phyloP scores from a whole-genome alignment of 371 early-diverging fungal species.

The Mortierella sp. region DNA sequence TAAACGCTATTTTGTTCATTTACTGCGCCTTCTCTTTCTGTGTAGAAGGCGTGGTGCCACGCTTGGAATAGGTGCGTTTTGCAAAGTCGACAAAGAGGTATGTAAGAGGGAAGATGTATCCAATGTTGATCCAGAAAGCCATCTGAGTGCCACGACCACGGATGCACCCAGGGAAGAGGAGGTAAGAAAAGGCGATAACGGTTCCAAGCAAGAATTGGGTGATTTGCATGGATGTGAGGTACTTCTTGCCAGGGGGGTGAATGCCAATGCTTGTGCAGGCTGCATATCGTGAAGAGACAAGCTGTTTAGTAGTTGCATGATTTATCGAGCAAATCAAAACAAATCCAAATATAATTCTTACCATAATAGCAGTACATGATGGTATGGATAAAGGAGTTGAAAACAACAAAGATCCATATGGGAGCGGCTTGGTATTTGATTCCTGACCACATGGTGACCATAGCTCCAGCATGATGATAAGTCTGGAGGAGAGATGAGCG shows the following conservation, averaged over 20 bases:
- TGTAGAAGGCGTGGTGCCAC: neutral
- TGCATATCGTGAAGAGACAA: neutral
- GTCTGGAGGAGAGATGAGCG: conserved; percentile 85
- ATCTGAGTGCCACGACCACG: conserved; percentile 69
- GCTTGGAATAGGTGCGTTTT: conserved; percentile 71
- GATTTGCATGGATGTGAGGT: conserved; percentile 91
- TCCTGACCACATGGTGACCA: conserved; percentile 82
- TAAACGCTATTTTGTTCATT: too few relatives aligned
- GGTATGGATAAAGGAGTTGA: conserved; percentile 92
- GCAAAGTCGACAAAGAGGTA: conserved; percentile 86
- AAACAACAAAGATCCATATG: conserved; percentile 88
- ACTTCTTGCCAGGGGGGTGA: conserved; percentile 86
- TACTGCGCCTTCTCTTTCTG: neutral
- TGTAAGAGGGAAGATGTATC: conserved; percentile 84
- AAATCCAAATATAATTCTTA: neutral
- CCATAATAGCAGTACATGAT: conserved; percentile 91
- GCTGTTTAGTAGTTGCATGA: neutral
- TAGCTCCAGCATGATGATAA: conserved; percentile 94
- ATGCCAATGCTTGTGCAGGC: conserved; percentile 81
- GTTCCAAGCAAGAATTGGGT: conserved; percentile 89
- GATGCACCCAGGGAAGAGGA: conserved; percentile 77
- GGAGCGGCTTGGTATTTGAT: conserved; percentile 80
- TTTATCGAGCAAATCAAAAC: neutral
- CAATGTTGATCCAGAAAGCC: conserved; percentile 78
- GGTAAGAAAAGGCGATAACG: conserved; percentile 73